Evolutionary conservation across 2,329 filamentous ascomycete genomes (phyloP), one percentile per base, ranked within the genome.

Genomic region (Penicillium sp.): DNA sequence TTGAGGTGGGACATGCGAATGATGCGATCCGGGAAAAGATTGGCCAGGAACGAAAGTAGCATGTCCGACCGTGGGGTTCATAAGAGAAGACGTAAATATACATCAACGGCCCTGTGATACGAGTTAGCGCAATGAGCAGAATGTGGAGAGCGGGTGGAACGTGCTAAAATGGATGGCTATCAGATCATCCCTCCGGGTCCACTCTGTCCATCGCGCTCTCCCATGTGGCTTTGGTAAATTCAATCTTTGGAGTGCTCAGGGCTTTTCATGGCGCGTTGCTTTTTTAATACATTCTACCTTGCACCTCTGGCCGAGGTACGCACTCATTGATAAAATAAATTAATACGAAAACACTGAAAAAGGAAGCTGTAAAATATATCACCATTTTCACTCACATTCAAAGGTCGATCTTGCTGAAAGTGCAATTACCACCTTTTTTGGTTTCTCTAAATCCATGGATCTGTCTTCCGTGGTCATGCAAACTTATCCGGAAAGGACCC

Each of bases 101-200:
- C 29, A 29, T 24, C 21, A 34, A 43, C 29, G 48, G 14, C 31
- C 31, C 18, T 38, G 52, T 60, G 57, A 57, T 63, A 58, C 5
- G 34, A 7, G n/a, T 36, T n/a, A 56, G 52, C 55, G 59, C 52
- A 44, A 24, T n/a, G 32, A 21, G 34, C 24, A 24, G 13, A 7
- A 18, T 27, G 49, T 49, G 52, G 47, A 24, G 47, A 51, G 31
- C 55, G 39, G 39, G 48, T 22, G 39, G 47, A 64, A 64, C 62
- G 62, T 64, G 62, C 57, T 42, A 46, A 57, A 62, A 65, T 61
- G 61, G 59, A 49, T 65, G 62, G 62, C 54, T 56, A 56, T 53
- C 53, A 65, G 53, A 59, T 52, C 51, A 32, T 58, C 57, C 46
- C 45, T 43, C n/a, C 9, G 49, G 58, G 40, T 56, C 54, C 52